These are phyloP conservation scores for Ambrosia hybrid DNA, from an alignment of 140 eudicot species.

Conservation along the genomic window DNA sequence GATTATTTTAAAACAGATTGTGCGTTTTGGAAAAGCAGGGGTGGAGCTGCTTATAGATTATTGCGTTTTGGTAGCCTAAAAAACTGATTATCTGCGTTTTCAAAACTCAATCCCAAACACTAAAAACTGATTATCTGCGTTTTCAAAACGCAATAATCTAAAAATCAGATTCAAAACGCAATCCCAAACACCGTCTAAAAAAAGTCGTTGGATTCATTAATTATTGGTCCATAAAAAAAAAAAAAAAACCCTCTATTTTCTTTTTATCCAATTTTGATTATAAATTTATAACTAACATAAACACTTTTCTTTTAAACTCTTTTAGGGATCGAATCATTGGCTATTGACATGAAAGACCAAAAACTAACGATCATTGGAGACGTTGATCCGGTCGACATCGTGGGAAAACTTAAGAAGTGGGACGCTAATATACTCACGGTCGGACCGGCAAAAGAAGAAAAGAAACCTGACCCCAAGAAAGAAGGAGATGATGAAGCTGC, in stretches of 20 bases:
- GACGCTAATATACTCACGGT: slow-evolving; percentile 48
- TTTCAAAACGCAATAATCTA: too few species aligned
- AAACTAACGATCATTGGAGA: slow-evolving; percentile 65
- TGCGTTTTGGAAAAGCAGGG: too few species aligned
- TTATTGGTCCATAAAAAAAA: neutral
- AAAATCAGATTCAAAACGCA: too few species aligned
- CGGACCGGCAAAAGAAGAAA: slow-evolving; percentile 63
- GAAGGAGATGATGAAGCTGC: neutral
- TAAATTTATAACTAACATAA: neutral
- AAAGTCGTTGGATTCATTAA: too few species aligned
- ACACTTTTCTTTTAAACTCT: neutral
- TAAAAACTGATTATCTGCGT: too few species aligned
- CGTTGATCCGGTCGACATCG: slow-evolving; percentile 59
- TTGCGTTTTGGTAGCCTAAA: too few species aligned
- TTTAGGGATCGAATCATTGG: slow-evolving; percentile 60
- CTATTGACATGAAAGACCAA: slow-evolving; percentile 62
- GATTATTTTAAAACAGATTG: too few species aligned
- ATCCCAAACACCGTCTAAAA: too few species aligned
- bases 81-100: too few species aligned
- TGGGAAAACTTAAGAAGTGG: slow-evolving; percentile 65
- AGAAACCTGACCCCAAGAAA: neutral
- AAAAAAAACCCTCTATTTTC: neutral
- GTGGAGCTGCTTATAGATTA: too few species aligned
- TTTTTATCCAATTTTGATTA: neutral
- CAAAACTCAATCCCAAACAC: too few species aligned